phyloP scores from a whole-genome alignment of 1,284 basidiomycete genomes.

The Albatrellus sp. region DNA sequence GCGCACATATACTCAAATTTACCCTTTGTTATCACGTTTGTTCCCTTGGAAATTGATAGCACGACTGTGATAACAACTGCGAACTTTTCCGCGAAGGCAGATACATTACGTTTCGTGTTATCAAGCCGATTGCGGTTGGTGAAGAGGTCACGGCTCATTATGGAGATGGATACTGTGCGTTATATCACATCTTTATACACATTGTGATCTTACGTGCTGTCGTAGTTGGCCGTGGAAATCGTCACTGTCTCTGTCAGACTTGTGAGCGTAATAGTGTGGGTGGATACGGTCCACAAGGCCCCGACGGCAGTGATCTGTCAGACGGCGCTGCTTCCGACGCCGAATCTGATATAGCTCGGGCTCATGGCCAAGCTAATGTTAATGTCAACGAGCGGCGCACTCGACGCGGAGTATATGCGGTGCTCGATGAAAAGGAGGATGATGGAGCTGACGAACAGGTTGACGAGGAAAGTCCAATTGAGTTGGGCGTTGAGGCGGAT shows the following conservation, averaged over 20 bases:
- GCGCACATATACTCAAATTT: slow-evolving; percentile 8
- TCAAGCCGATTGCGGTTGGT: slow-evolving; percentile 67
- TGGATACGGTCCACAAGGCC: slow-evolving; percentile 53
- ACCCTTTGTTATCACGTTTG: slow-evolving; percentile 1
- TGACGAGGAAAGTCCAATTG: slow-evolving; percentile 31
- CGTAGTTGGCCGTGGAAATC: slow-evolving; percentile 76
- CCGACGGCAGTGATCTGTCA: slow-evolving; percentile 27
- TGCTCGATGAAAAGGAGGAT: slow-evolving; percentile 24
- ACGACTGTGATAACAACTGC: slow-evolving; percentile 86
- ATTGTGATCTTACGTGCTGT: slow-evolving; percentile 3
- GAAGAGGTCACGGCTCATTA: slow-evolving; percentile 85
- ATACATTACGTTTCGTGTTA: slow-evolving; percentile 81
- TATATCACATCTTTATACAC: background rate
- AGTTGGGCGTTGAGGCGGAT: slow-evolving; percentile 14
- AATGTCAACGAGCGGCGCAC: slow-evolving; percentile 65
- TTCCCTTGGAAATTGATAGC: slow-evolving; percentile 36
- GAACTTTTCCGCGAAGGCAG: slow-evolving; percentile 79
- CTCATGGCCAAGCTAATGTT: slow-evolving; percentile 16
- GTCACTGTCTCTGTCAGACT: slow-evolving; percentile 81
- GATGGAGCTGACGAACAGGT: slow-evolving; percentile 26
- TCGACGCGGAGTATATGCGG: slow-evolving; percentile 64
- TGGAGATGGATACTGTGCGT: slow-evolving; percentile 74
- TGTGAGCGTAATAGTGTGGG: slow-evolving; percentile 72
- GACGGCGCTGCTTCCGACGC: slow-evolving; percentile 20
- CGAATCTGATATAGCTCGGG: slow-evolving; percentile 23